A percentile compares a stretch with the other conserved stretches of the same genome.
phyloP scores from a whole-genome alignment of 371 early-diverging fungal genomes.

The Mucor racemosus region DNA sequence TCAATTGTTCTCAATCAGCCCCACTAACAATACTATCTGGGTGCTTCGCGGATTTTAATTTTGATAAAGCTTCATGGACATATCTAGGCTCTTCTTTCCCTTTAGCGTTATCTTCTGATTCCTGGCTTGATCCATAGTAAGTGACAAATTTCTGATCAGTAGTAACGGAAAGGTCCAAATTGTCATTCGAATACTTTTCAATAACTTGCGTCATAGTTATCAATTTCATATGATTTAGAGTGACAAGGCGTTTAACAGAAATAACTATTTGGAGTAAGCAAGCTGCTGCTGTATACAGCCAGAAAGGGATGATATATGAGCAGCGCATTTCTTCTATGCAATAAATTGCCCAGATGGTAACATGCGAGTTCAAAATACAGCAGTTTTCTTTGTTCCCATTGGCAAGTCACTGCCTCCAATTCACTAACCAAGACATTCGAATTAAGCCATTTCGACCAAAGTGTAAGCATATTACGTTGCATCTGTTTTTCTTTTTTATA shows the following conservation, averaged over 20 bases:
- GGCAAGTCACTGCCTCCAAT: conserved; percentile 8
- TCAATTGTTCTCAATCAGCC: no score
- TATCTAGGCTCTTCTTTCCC: background rate
- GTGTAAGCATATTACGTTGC: conserved; percentile 6
- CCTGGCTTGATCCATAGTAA: conserved; percentile 7
- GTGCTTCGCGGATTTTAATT: no score
- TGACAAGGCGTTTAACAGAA: conserved; percentile 2
- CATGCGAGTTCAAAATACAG: conserved; percentile 1
- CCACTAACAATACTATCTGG: no score
- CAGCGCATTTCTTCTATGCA: conserved; percentile 1
- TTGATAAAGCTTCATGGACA: no score
- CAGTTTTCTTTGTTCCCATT: conserved; percentile 1
- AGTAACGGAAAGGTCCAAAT: background rate
- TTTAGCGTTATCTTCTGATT: background rate
- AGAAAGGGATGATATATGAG: no score
- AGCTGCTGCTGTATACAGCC: background rate
- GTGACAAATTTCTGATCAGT: background rate
- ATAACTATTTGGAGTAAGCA: background rate
- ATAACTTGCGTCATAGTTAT: conserved; percentile 1
- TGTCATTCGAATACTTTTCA: conserved; percentile 11
- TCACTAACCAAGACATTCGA: background rate
- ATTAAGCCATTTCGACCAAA: conserved; percentile 3
- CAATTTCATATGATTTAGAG: conserved; percentile 9
- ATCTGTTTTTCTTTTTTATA: conserved; percentile 5
- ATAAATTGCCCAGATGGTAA: conserved; percentile 1